phyloP scores from a whole-genome alignment of 495 filamentous ascomycete species.

The Tuber aestivum region DNA sequence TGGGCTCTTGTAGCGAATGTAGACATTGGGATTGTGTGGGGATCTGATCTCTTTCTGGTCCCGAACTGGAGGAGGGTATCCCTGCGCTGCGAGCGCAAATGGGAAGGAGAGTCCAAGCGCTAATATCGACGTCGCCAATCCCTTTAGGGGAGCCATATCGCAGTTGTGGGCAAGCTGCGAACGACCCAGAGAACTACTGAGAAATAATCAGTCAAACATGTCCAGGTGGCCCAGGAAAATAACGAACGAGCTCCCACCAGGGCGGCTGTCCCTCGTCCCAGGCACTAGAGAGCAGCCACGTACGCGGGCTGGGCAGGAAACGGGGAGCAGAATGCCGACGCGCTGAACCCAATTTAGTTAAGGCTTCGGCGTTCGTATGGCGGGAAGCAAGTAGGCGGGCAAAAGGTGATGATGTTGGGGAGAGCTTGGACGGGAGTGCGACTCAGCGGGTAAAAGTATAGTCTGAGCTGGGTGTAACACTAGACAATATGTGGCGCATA shows the following conservation, averaged over 20 bases:
- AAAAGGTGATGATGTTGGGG: not conserved
- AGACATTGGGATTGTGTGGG: conserved; percentile 26
- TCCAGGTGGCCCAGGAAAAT: not conserved
- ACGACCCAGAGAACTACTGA: not conserved
- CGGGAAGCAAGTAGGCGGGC: not conserved
- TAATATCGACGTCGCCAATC: not conserved
- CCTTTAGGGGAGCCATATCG: not conserved
- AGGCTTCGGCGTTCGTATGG: not conserved
- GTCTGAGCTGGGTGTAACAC: not conserved
- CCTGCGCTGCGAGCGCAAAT: conserved; percentile 20
- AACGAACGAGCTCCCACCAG: not conserved
- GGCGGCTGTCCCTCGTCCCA: not conserved
- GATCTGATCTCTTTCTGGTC: conserved; percentile 22
- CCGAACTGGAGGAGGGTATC: conserved; percentile 34
- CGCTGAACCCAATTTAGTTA: not conserved
- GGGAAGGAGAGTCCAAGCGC: conserved; percentile 3
- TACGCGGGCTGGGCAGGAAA: not conserved
- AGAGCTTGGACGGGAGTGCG: not conserved
- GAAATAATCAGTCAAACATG: not conserved
- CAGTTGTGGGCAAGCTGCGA: not conserved
- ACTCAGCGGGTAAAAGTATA: not conserved
- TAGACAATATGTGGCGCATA: not conserved
- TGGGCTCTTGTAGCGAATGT: conserved; percentile 38
- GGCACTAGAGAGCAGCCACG: not conserved
- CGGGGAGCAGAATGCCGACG: not conserved